Evolutionary conservation across 805 yeast species (phyloP).

Genomic region (Yamadazyma nakazawae): DNA sequence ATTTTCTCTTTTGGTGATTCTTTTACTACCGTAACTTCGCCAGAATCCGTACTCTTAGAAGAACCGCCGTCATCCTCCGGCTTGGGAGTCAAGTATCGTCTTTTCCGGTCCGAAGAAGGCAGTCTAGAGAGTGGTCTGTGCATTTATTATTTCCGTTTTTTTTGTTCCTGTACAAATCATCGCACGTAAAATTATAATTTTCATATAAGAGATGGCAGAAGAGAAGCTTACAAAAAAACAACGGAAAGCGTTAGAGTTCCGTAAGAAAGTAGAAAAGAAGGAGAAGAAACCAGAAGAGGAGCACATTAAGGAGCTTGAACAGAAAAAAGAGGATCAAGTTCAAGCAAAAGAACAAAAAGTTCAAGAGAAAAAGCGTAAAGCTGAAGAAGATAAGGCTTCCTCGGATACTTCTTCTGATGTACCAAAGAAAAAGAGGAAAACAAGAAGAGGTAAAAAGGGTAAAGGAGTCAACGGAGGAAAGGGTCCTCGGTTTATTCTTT

Average conservation of each 20-base stretch:
- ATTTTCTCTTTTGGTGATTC: too few relatives aligned
- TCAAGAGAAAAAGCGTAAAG: constrained; percentile 21
- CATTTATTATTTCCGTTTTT: neutral
- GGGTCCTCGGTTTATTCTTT: constrained; percentile 72
- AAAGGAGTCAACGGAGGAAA: constrained; percentile 47
- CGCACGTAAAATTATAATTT: constrained; percentile 2
- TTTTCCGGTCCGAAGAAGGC: constrained; percentile 7
- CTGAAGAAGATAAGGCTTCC: constrained; percentile 2
- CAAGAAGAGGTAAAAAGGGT: constrained; percentile 76
- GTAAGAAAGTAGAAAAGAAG: constrained; percentile 39
- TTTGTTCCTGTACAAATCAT: constrained; percentile 6
- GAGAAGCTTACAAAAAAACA: constrained; percentile 62
- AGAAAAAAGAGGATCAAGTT: constrained; percentile 27
- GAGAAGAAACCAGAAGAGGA: constrained; percentile 31
- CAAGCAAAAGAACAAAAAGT: constrained; percentile 24
- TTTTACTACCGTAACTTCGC: too few relatives aligned
- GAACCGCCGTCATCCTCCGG: neutral
- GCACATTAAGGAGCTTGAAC: constrained; percentile 23
- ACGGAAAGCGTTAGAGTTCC: constrained; percentile 58
- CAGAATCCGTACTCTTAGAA: neutral
- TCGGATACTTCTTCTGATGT: constrained; percentile 18
- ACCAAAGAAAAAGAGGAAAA: constrained; percentile 63
- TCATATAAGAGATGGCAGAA: constrained; percentile 11
- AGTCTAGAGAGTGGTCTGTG: constrained; percentile 5
- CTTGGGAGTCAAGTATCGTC: constrained; percentile 7